A percentile compares a stretch with the other conserved stretches of the same genome.
Evolutionary conservation across 202 grass and related monocot species (phyloP).

Genomic region (Schoenoplectus triqueter): DNA sequence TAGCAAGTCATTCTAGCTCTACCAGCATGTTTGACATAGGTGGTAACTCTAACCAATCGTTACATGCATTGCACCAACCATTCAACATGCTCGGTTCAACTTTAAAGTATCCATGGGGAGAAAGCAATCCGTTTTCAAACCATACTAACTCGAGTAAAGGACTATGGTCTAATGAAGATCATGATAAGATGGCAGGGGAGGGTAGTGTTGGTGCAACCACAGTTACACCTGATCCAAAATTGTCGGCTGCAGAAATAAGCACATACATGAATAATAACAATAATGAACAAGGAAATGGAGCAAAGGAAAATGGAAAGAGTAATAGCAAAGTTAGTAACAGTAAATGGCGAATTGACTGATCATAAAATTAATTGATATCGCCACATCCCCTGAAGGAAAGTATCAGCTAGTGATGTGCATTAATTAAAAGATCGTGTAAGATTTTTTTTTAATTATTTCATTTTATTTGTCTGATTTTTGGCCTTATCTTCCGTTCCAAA

Average conservation of each 20-base stretch:
- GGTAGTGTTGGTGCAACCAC: constrained; percentile 42
- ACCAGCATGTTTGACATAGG: constrained; percentile 1
- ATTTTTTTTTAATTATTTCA: constrained; percentile 32
- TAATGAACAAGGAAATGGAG: constrained; percentile 19
- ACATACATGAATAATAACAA: constrained; percentile 58
- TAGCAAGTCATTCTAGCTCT: constrained; percentile 30
- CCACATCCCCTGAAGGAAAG: background rate
- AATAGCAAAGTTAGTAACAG: constrained; percentile 48
- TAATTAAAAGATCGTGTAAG: constrained; percentile 25
- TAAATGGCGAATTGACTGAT: constrained; percentile 48
- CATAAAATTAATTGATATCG: background rate
- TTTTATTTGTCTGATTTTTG: constrained; percentile 35
- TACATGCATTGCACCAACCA: constrained; percentile 33
- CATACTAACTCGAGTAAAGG: constrained; percentile 41
- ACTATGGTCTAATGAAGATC: constrained; percentile 45
- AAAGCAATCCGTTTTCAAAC: constrained; percentile 27
- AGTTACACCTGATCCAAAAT: constrained; percentile 39
- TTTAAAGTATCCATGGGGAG: constrained; percentile 55
- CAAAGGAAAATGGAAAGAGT: constrained; percentile 61
- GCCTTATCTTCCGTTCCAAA: constrained; percentile 6
- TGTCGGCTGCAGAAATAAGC: constrained; percentile 53
- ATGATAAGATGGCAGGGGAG: background rate
- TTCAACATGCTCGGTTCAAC: constrained; percentile 21
- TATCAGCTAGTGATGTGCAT: constrained; percentile 29
- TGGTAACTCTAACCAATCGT: constrained; percentile 2